These are phyloP conservation scores for Setaria italica DNA, from an alignment of 202 grass and related monocot species.

Conservation along the genomic window DNA sequence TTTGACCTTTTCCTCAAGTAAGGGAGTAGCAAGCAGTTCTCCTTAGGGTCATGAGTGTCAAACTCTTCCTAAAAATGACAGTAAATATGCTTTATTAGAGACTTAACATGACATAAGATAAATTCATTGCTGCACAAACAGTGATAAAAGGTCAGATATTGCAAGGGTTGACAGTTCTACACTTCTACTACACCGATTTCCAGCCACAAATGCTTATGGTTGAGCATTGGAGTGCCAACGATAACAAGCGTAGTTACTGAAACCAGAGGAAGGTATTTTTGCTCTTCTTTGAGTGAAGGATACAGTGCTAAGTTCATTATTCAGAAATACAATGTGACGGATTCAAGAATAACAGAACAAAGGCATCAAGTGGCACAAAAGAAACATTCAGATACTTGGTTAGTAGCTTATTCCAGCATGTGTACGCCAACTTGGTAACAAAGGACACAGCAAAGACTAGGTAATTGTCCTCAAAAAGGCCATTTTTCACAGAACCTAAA, in stretches of 20 bases:
- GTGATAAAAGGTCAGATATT: not conserved
- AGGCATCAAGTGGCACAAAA: not conserved
- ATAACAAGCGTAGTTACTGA: not conserved
- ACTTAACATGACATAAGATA: not conserved
- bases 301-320: not conserved
- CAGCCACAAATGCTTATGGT: not conserved
- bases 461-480: too few relatives aligned
- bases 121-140: not conserved
- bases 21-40: conserved; percentile 63
- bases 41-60: conserved; percentile 89
- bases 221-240: not conserved
- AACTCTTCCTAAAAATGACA: conserved; percentile 80
- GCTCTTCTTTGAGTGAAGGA: not conserved
- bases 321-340: conserved; percentile 3
- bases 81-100: conserved; percentile 25
- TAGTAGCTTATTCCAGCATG: not conserved
- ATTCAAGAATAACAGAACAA: conserved; percentile 9
- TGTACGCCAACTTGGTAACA: conserved; percentile 24
- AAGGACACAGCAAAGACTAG: not conserved
- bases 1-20: conserved; percentile 95
- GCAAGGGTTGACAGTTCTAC: not conserved
- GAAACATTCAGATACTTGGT: not conserved
- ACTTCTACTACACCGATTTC: not conserved
- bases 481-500: not conserved
- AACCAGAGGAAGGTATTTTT: not conserved